phyloP scores from a whole-genome alignment of 2,329 filamentous ascomycete species.

The Pseudopithomyces maydicus region DNA sequence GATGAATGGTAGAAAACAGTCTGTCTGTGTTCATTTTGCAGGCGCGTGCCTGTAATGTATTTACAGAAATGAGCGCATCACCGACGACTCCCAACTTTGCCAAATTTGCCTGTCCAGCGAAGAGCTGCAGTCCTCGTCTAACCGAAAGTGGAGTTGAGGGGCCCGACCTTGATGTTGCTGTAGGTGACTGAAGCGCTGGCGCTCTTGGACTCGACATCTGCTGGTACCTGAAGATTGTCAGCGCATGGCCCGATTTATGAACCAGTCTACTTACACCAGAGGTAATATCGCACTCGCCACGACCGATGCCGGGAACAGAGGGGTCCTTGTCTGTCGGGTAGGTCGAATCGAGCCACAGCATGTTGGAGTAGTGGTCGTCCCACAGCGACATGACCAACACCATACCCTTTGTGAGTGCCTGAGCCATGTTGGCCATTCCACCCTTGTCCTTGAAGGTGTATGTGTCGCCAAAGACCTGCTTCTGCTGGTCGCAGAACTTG shows the following conservation, averaged over 20 bases:
- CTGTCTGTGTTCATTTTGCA: not conserved
- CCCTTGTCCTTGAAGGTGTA: constrained; percentile 62
- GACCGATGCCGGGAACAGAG: constrained; percentile 31
- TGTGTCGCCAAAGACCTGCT: constrained; percentile 30
- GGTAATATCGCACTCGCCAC: constrained; percentile 5
- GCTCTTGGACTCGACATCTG: constrained; percentile 18
- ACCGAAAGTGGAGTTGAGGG: constrained; percentile 10
- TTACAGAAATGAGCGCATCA: not conserved
- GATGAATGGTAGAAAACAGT: not conserved
- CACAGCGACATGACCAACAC: constrained; percentile 66
- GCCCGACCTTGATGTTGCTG: constrained; percentile 20
- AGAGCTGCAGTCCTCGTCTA: not conserved
- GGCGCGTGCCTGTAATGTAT: not conserved
- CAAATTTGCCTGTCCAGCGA: not conserved
- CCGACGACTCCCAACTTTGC: not conserved
- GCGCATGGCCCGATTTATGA: not conserved
- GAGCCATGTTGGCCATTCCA: constrained; percentile 61
- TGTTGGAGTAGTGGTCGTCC: constrained; percentile 70
- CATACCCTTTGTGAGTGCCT: constrained; percentile 62
- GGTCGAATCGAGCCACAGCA: constrained; percentile 74
- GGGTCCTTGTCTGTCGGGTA: constrained; percentile 56
- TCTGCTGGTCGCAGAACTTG: constrained; percentile 36
- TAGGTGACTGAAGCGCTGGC: constrained; percentile 19
- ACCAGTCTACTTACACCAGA: constrained; percentile 13
- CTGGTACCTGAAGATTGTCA: constrained; percentile 11